Evolutionary conservation across 495 filamentous ascomycete genomes (phyloP).

Genomic region (Trypethelium eluteriae): DNA sequence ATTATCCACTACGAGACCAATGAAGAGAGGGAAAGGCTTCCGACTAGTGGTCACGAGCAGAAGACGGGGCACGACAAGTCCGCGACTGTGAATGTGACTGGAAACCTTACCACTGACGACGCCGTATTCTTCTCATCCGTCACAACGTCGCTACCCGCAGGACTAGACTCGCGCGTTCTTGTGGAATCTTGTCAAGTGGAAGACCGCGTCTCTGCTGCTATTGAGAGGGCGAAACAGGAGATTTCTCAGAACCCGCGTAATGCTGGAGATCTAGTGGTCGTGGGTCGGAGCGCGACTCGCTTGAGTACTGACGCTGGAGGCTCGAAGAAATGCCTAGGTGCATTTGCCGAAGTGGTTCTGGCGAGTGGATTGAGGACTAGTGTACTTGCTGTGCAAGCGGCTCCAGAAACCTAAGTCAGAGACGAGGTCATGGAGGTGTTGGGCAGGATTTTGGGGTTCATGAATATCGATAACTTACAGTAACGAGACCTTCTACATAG

Average conservation of each 20-base stretch:
- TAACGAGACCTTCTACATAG: too few relatives aligned
- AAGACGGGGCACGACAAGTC: constrained; percentile 25
- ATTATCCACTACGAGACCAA: constrained; percentile 49
- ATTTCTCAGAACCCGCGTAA: constrained; percentile 57
- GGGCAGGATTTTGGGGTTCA: neutral
- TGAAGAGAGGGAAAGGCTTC: constrained; percentile 14
- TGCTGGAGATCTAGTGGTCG: constrained; percentile 68
- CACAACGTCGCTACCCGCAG: constrained; percentile 52
- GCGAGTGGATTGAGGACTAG: constrained; percentile 57
- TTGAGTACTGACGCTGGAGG: constrained; percentile 37
- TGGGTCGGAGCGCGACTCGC: constrained; percentile 49
- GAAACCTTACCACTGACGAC: constrained; percentile 40
- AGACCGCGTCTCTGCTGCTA: constrained; percentile 20
- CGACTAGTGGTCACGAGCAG: neutral
- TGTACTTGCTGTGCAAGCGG: constrained; percentile 69
- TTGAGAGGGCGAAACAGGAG: constrained; percentile 47
- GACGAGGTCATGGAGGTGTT: constrained; percentile 23
- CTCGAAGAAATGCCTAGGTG: constrained; percentile 57
- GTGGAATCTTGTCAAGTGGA: constrained; percentile 38
- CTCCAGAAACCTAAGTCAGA: constrained; percentile 23
- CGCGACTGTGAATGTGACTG: constrained; percentile 2
- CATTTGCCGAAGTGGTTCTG: constrained; percentile 56
- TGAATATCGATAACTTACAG: neutral
- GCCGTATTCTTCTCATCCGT: constrained; percentile 54
- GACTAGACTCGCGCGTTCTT: constrained; percentile 53